Conservation (phyloP, 2,329 filamentous ascomycete species). For the Pseudofabraea citricarpa region DNA sequence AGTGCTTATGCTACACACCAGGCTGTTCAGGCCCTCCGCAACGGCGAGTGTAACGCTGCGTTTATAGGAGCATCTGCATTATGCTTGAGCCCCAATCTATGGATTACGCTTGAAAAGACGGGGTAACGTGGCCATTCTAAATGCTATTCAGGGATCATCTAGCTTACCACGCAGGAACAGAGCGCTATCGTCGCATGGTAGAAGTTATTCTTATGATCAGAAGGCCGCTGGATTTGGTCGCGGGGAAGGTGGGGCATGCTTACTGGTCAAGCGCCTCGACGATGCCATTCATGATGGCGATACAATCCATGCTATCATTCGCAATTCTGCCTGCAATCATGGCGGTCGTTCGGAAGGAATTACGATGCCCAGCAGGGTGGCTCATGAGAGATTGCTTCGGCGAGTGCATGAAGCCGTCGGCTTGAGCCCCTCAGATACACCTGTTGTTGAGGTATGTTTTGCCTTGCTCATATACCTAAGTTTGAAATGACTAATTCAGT, state of each 20-base stretch:
- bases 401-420: constrained; percentile 63
- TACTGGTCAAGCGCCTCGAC: constrained; percentile 48
- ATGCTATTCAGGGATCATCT: constrained; percentile 73
- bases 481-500: too few species aligned
- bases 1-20: constrained; percentile 67
- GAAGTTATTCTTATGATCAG: constrained; percentile 77
- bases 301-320: constrained; percentile 45
- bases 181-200: constrained; percentile 71
- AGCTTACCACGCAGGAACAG: too few species aligned
- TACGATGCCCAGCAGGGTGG: constrained; percentile 71
- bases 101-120: too few species aligned
- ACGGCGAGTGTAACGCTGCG: constrained; percentile 44
- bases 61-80: constrained; percentile 65
- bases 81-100: too few species aligned
- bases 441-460: constrained; percentile 82
- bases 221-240: constrained; percentile 79
- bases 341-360: constrained; percentile 75
- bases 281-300: constrained; percentile 42
- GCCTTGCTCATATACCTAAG: too few species aligned
- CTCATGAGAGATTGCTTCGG: constrained; percentile 65
- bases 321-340: constrained; percentile 71
- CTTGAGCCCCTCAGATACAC: constrained; percentile 70
- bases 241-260: constrained; percentile 67
- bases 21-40: constrained; percentile 70
- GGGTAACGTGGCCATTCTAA: constrained; percentile 74